Base-by-base conservation (phyloP, 202 grass and related monocot species). In the Schoenoplectus triqueter region DNA sequence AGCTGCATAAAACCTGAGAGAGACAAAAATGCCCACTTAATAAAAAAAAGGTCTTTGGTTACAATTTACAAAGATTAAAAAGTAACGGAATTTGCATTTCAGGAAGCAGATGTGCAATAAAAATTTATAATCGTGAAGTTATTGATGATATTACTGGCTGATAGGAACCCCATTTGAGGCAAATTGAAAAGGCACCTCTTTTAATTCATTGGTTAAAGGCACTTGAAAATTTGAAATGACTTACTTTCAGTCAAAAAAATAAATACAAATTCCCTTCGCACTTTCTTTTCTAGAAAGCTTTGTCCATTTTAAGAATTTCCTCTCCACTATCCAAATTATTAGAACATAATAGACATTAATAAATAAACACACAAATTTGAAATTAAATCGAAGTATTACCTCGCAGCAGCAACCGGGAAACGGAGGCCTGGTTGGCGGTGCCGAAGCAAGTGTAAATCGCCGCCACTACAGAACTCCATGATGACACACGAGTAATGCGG, bases 391-490 rank as follows among this genome's bases (percentile, higher is more conserved):
- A 5, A 8, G 13, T 18, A 44, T 18, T 59, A 90, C 88, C 88
- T 90, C 0, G 92, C 88, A 65, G 95, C 84, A 49, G 88, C 40
- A 3, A 95, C 78, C 2, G 91, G 86, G 95, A 98, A 98, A 15
- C 95, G 83, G 18, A 86, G 83, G 18, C 84, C 83, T 1, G 91
- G 91, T 91, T 93, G 89, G 0, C 89, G 88, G 88, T 95, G 92
- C 65, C 92, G 91, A 61, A 97, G 89, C 0, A 91, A 90, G 79
- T 97, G 95, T 69, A 97, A 91, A 86, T 93, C 92, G 0, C 95
- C 95, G 42, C 95, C 95, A 15, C 80, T 89, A 86, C 95, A 95
- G 80, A 91, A 97, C 85, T 97, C 95, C 92, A 98, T 98, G 74
- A 98, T 92, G 10, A 95, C 70, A 85, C 95, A 98, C 1, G 95